Evolutionary conservation across 768 basidiomycete species (phyloP).

Genomic region (Mycena alexandri): DNA sequence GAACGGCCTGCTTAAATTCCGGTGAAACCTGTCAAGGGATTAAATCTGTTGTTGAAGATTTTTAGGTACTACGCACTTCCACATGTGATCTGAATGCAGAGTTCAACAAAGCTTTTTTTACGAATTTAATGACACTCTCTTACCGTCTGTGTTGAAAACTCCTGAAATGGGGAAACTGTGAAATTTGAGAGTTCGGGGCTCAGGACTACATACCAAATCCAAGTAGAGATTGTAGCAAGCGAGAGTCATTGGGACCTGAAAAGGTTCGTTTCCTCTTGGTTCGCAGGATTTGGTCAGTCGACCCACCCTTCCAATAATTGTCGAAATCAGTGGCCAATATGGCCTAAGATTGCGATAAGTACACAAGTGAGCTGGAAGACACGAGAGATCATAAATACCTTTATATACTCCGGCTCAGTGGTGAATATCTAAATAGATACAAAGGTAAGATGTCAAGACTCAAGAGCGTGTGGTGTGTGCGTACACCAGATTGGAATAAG

Average conservation of each 20-base stretch:
- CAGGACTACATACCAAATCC: constrained; percentile 10
- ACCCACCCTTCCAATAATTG: constrained; percentile 25
- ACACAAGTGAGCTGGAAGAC: background rate
- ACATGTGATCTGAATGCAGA: constrained; percentile 17
- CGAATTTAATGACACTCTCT: background rate
- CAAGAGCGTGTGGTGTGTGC: background rate
- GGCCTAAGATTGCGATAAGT: background rate
- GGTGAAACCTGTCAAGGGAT: constrained; percentile 20
- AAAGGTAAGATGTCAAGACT: background rate
- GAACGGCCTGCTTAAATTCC: constrained; percentile 23
- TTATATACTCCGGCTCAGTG: constrained; percentile 22
- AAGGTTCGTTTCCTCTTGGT: background rate
- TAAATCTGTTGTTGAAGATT: background rate
- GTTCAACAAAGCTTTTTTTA: background rate
- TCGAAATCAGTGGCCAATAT: constrained; percentile 30
- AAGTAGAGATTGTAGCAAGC: constrained; percentile 20
- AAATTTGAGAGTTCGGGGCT: too few relatives aligned
- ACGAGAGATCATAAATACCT: background rate
- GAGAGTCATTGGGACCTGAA: background rate
- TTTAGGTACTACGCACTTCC: constrained; percentile 7
- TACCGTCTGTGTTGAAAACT: constrained; percentile 30
- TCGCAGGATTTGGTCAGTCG: background rate
- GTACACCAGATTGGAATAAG: constrained; percentile 4
- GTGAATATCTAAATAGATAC: constrained; percentile 12
- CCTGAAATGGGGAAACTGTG: constrained; percentile 1